Evolutionary conservation across 192 early-diverging fungal genomes (phyloP), one percentile per base, ranked within the genome.

Genomic region (Fimicolochytrium jonesii): DNA sequence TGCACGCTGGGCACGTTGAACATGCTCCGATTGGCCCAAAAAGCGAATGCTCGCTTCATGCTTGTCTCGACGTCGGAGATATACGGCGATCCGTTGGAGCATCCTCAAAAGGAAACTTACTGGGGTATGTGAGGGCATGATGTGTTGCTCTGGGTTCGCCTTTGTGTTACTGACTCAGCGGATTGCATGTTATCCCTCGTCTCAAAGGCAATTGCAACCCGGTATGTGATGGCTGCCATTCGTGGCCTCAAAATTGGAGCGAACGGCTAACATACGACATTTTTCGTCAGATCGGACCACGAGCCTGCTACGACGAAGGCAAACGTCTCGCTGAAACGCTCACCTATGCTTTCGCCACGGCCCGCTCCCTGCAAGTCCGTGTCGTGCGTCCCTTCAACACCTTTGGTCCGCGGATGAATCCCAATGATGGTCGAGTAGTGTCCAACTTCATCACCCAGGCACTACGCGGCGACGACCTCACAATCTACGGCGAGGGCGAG

Each of bases 391-490:
- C 90, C 35, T 91, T 91, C 70, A 89, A 91, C 62, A 82, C 84
- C 1, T 89, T 84, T 64, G 88, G 88, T n/a, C 90, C 90, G 7
- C 80, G 89, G 20, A 92, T 92, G 90, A 88, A 87, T 59, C 81
- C 79, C 43, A 78, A 87, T 48, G 90, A 92, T 61, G 90, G 90
- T 11, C 80, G 90, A n/a, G 90, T 92, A 20, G 88, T 92, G 9
- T 86, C 84, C 64, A 92, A 92, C 66, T 92, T 92, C 55, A 91
- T 92, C 63, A 86, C 89, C 68, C 90, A 92, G 66, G 87, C 89
- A 0, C 64, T 92, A 18, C 75, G 79, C 41, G 87, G 88, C 2
- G 79, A 92, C 61, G 76, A 86, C 33, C 46, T 91, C 28, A 92
- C 90, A 17, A 74, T 92, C 9, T 92, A 90, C 70, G 90, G 90